Percentiles rank a stretch among this genome's conserved stretches.
phyloP scores from a whole-genome alignment of 257 asterid genomes.

The Galeopsis tetrahit region DNA sequence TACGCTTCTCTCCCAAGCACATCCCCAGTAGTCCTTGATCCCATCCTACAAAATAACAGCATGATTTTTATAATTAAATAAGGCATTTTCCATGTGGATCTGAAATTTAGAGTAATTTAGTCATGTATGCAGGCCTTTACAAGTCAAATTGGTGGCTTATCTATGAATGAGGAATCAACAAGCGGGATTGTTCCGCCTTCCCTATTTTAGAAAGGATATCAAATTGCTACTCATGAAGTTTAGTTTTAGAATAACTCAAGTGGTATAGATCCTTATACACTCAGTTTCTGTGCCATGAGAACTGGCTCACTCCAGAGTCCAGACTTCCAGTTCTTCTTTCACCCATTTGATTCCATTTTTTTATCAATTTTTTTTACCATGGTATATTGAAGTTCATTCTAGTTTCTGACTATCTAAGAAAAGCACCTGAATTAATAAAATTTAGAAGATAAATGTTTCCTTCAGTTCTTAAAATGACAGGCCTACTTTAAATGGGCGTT shows the following conservation, averaged over 20 bases:
- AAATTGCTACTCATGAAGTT: not conserved
- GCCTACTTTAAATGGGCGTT: not conserved
- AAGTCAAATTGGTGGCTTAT: slow-evolving; percentile 10
- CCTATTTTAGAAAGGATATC: slow-evolving; percentile 20
- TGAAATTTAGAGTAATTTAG: not conserved
- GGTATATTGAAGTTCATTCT: not conserved
- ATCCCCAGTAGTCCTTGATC: slow-evolving; percentile 94
- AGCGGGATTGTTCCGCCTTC: not conserved
- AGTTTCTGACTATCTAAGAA: not conserved
- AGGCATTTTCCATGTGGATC: not conserved
- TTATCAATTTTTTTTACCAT: not conserved
- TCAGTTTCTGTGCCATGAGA: not conserved
- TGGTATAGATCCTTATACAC: not conserved
- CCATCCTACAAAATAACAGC: slow-evolving; percentile 75
- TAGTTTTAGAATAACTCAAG: not conserved
- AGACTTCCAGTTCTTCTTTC: not conserved
- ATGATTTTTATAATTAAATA: slow-evolving; percentile 10
- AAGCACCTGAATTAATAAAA: not conserved
- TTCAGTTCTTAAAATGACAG: not conserved
- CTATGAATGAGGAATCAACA: slow-evolving; percentile 2
- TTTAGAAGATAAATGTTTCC: not conserved
- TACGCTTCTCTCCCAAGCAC: slow-evolving; percentile 97
- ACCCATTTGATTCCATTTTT: not conserved
- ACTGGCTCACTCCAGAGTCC: not conserved
- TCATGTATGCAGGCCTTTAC: not conserved